Conservation (phyloP, 768 basidiomycete genomes). For the Cyathus striatus region DNA sequence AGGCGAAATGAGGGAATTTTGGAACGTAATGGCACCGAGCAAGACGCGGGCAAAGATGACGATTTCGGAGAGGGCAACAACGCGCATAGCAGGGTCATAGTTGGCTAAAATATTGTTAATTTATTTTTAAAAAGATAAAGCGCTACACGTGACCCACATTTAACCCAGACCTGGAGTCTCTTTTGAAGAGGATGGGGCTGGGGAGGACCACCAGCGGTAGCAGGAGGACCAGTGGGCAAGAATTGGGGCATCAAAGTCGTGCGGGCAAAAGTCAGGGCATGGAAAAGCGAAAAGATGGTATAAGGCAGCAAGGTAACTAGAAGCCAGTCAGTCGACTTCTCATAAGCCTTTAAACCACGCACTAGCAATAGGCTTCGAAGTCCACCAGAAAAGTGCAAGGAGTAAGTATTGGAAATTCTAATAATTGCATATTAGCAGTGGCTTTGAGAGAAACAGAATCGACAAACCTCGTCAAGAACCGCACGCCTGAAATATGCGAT, state of each 20-base stretch:
- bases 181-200: constrained; percentile 74
- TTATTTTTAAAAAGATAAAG: constrained; percentile 1
- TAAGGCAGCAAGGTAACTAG: constrained; percentile 88
- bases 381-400: constrained; percentile 90
- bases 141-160: constrained; percentile 46
- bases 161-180: constrained; percentile 85
- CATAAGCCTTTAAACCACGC: constrained; percentile 27
- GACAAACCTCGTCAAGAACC: constrained; percentile 80
- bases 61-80: constrained; percentile 88
- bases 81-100: constrained; percentile 91
- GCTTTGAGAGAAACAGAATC: background rate
- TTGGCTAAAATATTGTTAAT: constrained; percentile 64
- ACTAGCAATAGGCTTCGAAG: constrained; percentile 80
- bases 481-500: constrained; percentile 69
- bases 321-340: no score
- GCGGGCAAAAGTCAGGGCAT: constrained; percentile 87
- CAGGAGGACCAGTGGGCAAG: constrained; percentile 65
- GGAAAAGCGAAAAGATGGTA: constrained; percentile 97
- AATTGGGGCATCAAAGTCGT: constrained; percentile 91
- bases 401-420: constrained; percentile 94
- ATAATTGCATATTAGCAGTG: background rate
- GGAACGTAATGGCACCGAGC: constrained; percentile 74
- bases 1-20: constrained; percentile 85
- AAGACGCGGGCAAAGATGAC: constrained; percentile 76
- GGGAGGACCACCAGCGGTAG: constrained; percentile 59